Conservation (phyloP, 768 basidiomycete genomes). For the Myochromella boudieri region DNA sequence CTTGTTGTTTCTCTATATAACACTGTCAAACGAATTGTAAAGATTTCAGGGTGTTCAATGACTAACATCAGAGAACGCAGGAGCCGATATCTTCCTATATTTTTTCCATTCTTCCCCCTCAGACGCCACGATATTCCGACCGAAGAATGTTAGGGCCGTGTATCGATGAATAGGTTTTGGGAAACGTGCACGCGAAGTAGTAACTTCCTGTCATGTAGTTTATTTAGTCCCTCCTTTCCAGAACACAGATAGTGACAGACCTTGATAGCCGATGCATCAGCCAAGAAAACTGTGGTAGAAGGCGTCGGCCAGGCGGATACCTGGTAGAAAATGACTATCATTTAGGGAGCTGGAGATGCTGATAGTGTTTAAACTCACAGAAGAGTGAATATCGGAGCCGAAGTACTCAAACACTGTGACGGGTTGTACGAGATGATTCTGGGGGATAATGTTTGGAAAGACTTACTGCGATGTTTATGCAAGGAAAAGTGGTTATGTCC, state of each 20-base stretch:
- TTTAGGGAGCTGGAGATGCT: neutral
- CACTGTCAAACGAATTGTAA: neutral
- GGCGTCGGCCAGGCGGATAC: constrained; percentile 25
- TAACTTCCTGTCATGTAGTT: constrained; percentile 42
- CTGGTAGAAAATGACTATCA: constrained; percentile 19
- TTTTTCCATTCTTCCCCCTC: constrained; percentile 69
- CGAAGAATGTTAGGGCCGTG: constrained; percentile 45
- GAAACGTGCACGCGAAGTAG: constrained; percentile 47
- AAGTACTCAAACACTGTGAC: constrained; percentile 26
- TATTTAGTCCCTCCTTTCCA: neutral
- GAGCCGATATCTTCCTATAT: constrained; percentile 59
- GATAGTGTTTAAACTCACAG: constrained; percentile 20
- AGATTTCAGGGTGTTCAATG: too few relatives aligned
- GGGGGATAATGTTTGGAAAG: neutral
- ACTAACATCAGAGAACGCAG: constrained; percentile 63
- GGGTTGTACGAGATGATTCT: neutral
- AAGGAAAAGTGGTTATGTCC: constrained; percentile 30
- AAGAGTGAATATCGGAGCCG: constrained; percentile 37
- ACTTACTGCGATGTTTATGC: constrained; percentile 30
- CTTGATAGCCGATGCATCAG: constrained; percentile 42
- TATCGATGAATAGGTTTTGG: constrained; percentile 57
- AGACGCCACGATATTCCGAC: constrained; percentile 61
- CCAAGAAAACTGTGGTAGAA: constrained; percentile 26
- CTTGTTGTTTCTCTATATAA: constrained; percentile 41
- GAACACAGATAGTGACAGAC: constrained; percentile 19